These are phyloP conservation scores for Nakataea oryzae DNA, from an alignment of 2,329 filamentous ascomycete species.

Conservation along the genomic window DNA sequence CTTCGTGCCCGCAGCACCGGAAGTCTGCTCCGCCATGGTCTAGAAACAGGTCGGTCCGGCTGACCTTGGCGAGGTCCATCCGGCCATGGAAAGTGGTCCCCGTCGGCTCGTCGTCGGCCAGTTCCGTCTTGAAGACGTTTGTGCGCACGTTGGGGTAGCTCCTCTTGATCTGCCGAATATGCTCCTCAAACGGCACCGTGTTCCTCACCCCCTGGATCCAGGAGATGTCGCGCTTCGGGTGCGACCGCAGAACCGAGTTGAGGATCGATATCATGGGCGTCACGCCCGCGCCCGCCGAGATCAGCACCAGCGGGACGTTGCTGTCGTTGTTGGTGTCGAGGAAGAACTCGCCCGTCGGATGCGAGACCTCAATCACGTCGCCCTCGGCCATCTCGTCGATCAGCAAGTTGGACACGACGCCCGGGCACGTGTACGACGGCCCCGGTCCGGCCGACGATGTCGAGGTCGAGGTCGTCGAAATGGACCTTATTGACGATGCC, in stretches of 20 bases:
- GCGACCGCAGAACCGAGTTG: constrained; percentile 36
- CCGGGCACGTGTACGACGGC: constrained; percentile 38
- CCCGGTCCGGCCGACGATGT: background rate
- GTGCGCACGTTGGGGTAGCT: constrained; percentile 23
- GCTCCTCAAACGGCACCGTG: constrained; percentile 40
- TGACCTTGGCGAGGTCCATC: constrained; percentile 35
- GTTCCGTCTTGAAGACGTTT: constrained; percentile 39
- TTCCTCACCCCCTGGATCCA: constrained; percentile 49
- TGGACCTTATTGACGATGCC: constrained; percentile 11
- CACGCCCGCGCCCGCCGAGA: constrained; percentile 51
- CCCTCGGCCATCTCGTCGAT: constrained; percentile 52
- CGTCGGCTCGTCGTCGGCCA: constrained; percentile 31
- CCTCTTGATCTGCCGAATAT: constrained; percentile 33
- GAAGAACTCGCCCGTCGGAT: constrained; percentile 54
- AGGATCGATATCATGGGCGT: constrained; percentile 52
- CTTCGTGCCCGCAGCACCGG: constrained; percentile 43
- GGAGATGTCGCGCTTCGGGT: constrained; percentile 37
- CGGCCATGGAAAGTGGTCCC: constrained; percentile 31
- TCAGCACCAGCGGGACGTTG: constrained; percentile 43
- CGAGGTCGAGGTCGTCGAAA: constrained; percentile 18
- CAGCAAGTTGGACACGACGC: constrained; percentile 60
- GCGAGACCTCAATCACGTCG: constrained; percentile 53
- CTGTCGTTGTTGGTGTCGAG: constrained; percentile 31
- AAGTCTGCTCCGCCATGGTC: constrained; percentile 36
- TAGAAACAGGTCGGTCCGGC: constrained; percentile 33